Conservation (phyloP, 441 rosid species). For the Theobroma grandiflorum region DNA sequence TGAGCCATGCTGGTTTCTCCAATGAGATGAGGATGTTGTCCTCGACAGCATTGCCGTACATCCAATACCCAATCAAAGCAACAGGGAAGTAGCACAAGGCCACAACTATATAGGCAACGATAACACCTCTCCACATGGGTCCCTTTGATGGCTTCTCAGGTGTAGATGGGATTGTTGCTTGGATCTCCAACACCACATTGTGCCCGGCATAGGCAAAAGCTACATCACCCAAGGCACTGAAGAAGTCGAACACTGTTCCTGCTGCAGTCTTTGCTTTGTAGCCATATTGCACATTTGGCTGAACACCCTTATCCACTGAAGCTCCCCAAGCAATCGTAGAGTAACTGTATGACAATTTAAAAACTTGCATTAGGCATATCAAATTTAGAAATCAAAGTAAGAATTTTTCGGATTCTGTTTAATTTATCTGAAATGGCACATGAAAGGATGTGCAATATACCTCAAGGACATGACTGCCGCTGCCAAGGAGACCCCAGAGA, state of each 20-base stretch:
- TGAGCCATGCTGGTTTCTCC: slow-evolving; percentile 74
- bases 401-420: no score
- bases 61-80: slow-evolving; percentile 73
- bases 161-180: slow-evolving; percentile 85
- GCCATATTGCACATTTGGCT: slow-evolving; percentile 60
- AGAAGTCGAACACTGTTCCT: slow-evolving; percentile 69
- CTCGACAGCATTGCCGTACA: slow-evolving; percentile 60
- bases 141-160: slow-evolving; percentile 86
- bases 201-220: slow-evolving; percentile 92
- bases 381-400: not conserved
- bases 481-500: slow-evolving; percentile 78
- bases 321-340: slow-evolving; percentile 89
- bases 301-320: slow-evolving; percentile 62
- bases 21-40: slow-evolving; percentile 74
- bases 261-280: slow-evolving; percentile 46
- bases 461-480: slow-evolving; percentile 92
- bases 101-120: slow-evolving; percentile 75
- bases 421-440: not conserved
- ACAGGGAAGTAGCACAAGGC: slow-evolving; percentile 91
- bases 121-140: slow-evolving; percentile 86
- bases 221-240: slow-evolving; percentile 70
- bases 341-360: slow-evolving; percentile 50
- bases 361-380: not conserved
- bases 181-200: slow-evolving; percentile 83
- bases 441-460: slow-evolving; percentile 32